Evolutionary conservation across 23 red algal genomes (phyloP).

Genomic region (Cyanidiococcus yangmingshanensis): DNA sequence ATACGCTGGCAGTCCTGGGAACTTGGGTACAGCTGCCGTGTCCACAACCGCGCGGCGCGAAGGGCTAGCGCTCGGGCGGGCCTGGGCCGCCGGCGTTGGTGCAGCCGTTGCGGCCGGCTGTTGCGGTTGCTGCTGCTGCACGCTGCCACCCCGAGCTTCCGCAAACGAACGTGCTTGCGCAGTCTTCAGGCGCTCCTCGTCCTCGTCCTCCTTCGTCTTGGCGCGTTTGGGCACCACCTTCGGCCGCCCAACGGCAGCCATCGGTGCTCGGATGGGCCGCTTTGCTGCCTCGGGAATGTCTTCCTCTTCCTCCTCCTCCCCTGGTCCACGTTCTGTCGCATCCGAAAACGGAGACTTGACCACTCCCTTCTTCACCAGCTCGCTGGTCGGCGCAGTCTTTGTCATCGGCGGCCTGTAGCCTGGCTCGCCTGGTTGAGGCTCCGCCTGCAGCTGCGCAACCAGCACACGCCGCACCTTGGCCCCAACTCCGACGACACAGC

Average conservation of each 20-base stretch:
- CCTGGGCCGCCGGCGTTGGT: neutral
- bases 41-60: constrained; percentile 1
- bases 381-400: neutral
- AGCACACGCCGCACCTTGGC: neutral
- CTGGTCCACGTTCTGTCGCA: neutral
- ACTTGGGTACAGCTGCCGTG: constrained; percentile 2
- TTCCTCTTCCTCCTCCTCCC: neutral
- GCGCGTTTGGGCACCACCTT: constrained; percentile 11
- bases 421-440: constrained; percentile 7
- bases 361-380: constrained; percentile 1
- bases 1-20: constrained; percentile 10
- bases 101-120: neutral
- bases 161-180: constrained; percentile 4
- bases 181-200: neutral
- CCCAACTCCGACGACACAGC: neutral
- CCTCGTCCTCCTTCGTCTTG: constrained; percentile 5
- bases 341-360: neutral
- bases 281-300: constrained; percentile 5
- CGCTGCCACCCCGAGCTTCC: neutral
- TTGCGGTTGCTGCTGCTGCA: neutral
- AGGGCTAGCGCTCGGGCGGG: neutral
- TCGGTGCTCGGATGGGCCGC: constrained; percentile 3
- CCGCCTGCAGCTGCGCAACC: constrained; percentile 16
- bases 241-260: constrained; percentile 1
- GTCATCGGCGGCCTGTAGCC: neutral